phyloP scores from a whole-genome alignment of 495 filamentous ascomycete species.

The Massariosphaeria phaeospora region DNA sequence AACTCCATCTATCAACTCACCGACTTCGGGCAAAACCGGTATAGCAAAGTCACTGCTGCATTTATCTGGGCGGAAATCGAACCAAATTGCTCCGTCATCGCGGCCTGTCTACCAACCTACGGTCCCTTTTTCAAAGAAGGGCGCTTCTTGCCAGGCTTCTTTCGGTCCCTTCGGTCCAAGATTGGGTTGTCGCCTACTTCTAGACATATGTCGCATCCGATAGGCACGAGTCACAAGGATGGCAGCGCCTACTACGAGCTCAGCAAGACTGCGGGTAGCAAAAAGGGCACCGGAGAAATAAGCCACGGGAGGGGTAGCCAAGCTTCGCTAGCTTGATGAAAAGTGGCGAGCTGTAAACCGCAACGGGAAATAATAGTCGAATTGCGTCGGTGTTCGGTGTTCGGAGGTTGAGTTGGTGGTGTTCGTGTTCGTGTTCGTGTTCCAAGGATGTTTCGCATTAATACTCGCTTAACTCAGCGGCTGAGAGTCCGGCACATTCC shows the following conservation, averaged over 20 bases:
- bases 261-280: neutral
- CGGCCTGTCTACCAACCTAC: constrained; percentile 22
- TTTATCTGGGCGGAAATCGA: constrained; percentile 26
- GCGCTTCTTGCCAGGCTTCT: neutral
- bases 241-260: constrained; percentile 14
- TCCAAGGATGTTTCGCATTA: too few species aligned
- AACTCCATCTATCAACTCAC: constrained; percentile 14
- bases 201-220: neutral
- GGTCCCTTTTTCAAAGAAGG: constrained; percentile 14
- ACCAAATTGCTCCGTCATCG: constrained; percentile 16
- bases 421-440: too few species aligned
- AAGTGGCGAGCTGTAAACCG: too few species aligned
- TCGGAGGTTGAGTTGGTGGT: too few species aligned
- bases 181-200: neutral
- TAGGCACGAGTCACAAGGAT: neutral
- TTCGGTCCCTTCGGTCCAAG: neutral
- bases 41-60: constrained; percentile 11
- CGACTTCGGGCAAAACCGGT: constrained; percentile 11
- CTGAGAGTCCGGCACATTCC: too few species aligned
- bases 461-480: too few species aligned
- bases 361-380: too few species aligned
- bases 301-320: too few species aligned
- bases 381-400: too few species aligned
- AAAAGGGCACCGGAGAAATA: too few species aligned
- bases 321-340: too few species aligned